Conservation (phyloP, 495 filamentous ascomycete species). For the Lophiotrema nucula region DNA sequence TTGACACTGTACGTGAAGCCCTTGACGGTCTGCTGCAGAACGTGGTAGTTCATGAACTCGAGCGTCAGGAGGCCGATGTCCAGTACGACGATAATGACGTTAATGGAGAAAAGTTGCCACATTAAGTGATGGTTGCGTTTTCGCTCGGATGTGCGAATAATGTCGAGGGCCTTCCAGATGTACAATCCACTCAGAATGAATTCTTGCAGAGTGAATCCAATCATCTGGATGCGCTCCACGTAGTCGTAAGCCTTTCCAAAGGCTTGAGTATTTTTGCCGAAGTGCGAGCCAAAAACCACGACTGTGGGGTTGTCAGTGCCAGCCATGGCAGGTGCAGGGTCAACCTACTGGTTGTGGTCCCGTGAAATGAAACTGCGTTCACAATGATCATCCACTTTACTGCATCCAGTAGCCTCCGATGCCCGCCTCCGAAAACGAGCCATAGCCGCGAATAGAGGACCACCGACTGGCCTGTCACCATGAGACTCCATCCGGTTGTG, state of each 20-base stretch:
- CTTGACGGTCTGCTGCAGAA: constrained; percentile 25
- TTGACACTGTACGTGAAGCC: constrained; percentile 30
- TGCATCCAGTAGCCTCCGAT: constrained; percentile 4
- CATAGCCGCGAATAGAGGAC: constrained; percentile 34
- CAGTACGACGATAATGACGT: constrained; percentile 31
- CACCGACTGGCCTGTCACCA: constrained; percentile 37
- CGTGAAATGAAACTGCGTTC: constrained; percentile 29
- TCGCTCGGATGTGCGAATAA: constrained; percentile 13
- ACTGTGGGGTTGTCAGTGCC: neutral
- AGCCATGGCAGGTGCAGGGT: neutral
- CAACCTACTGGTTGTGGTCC: constrained; percentile 11
- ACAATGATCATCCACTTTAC: constrained; percentile 35
- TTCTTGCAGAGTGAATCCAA: constrained; percentile 32
- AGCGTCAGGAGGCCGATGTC: constrained; percentile 30
- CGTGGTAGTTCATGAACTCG: constrained; percentile 20
- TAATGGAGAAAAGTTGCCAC: constrained; percentile 29
- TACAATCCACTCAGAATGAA: constrained; percentile 35
- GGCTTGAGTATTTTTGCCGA: neutral
- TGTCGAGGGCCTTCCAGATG: constrained; percentile 31
- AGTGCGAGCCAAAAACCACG: constrained; percentile 19
- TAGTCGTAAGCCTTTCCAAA: constrained; percentile 28
- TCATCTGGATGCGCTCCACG: constrained; percentile 34
- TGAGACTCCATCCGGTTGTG: constrained; percentile 26
- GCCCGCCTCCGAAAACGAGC: constrained; percentile 19
- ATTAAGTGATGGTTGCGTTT: constrained; percentile 11